phyloP scores from a whole-genome alignment of 2,329 filamentous ascomycete species.

The Amylocarpus encephaloides region DNA sequence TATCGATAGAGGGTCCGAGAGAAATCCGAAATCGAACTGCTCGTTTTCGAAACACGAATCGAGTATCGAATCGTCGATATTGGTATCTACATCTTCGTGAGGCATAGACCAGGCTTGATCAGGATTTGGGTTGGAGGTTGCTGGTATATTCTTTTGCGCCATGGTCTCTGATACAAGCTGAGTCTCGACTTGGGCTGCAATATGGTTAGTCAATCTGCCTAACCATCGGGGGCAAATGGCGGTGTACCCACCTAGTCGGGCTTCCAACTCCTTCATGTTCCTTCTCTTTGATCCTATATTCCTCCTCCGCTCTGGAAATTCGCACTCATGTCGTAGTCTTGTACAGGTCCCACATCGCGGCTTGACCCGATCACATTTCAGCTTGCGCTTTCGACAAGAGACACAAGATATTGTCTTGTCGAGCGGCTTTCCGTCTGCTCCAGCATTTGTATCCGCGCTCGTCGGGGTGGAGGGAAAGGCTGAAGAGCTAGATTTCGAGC shows the following conservation, averaged over 20 bases:
- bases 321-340: conserved; percentile 68
- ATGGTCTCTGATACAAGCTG: conserved; percentile 47
- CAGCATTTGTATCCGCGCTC: neutral
- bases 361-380: conserved; percentile 77
- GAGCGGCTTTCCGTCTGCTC: conserved; percentile 7
- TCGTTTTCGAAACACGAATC: conserved; percentile 16
- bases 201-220: conserved; percentile 36
- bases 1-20: conserved; percentile 3
- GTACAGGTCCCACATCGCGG: conserved; percentile 77
- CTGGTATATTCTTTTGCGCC: conserved; percentile 12
- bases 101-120: conserved; percentile 20
- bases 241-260: conserved; percentile 62
- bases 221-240: neutral
- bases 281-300: conserved; percentile 83
- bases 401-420: conserved; percentile 70
- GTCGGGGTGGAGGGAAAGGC: neutral
- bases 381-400: conserved; percentile 74
- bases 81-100: conserved; percentile 24
- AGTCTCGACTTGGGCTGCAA: conserved; percentile 75
- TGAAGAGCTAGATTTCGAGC: neutral
- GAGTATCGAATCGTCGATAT: conserved; percentile 15
- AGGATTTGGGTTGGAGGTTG: neutral
- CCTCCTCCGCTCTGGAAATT: conserved; percentile 82
- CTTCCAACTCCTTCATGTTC: conserved; percentile 87
- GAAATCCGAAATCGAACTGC: conserved; percentile 12